Percentiles rank a stretch among this genome's conserved stretches.
Conservation (phyloP, 1,139 yeast species). For the Debaryomycetaceae sp. region DNA sequence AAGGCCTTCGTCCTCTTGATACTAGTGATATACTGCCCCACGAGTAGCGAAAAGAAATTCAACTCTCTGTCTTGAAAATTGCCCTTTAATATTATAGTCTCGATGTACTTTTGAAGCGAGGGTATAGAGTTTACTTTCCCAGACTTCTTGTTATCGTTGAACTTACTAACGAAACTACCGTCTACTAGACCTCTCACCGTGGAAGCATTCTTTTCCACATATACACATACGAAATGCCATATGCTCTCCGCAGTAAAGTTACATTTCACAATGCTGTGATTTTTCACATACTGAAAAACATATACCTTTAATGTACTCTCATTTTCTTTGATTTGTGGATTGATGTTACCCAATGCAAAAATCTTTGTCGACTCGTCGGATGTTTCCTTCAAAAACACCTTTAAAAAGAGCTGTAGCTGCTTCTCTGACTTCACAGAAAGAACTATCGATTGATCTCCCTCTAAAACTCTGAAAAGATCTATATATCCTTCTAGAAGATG, state of each 20-base stretch:
- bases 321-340: constrained; percentile 60
- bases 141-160: constrained; percentile 48
- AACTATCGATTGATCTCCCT: constrained; percentile 16
- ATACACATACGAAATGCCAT: constrained; percentile 61
- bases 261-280: constrained; percentile 51
- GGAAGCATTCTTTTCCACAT: constrained; percentile 42
- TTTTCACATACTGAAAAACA: constrained; percentile 51
- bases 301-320: constrained; percentile 44
- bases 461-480: constrained; percentile 43
- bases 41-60: constrained; percentile 36
- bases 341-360: constrained; percentile 65
- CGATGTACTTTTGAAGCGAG: constrained; percentile 43
- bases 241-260: constrained; percentile 55
- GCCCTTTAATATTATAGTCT: constrained; percentile 39
- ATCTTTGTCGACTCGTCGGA: constrained; percentile 56
- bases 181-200: constrained; percentile 52
- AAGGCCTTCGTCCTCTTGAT: constrained; percentile 7
- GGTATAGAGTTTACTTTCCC: constrained; percentile 47
- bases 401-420: constrained; percentile 54
- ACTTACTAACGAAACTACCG: constrained; percentile 47
- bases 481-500: constrained; percentile 66
- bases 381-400: constrained; percentile 56
- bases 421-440: constrained; percentile 54
- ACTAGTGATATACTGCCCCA: constrained; percentile 33
- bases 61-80: constrained; percentile 44